Conservation (phyloP, 495 filamentous ascomycete species). For the Lasiosphaeris hirsuta region DNA sequence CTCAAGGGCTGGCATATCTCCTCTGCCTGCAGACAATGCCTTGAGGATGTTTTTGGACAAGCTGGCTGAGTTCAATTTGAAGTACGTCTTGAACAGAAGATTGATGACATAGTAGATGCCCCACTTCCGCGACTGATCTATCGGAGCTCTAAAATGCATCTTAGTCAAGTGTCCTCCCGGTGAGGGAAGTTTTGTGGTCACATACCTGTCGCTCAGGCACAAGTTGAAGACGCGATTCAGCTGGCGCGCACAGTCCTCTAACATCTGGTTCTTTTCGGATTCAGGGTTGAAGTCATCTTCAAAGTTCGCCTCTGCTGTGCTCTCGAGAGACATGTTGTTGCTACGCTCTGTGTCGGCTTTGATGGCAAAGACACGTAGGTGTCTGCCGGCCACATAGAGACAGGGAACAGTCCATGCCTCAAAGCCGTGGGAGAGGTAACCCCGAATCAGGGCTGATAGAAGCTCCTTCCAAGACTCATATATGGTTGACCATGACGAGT, state of each 20-base stretch:
- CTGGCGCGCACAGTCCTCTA: slow-evolving; percentile 84
- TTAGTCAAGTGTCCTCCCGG: slow-evolving; percentile 12
- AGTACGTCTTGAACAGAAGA: slow-evolving; percentile 95
- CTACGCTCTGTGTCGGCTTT: slow-evolving; percentile 70
- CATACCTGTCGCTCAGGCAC: slow-evolving; percentile 84
- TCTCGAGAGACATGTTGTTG: slow-evolving; percentile 44
- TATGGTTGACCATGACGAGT: slow-evolving; percentile 65
- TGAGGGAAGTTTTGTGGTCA: slow-evolving; percentile 5
- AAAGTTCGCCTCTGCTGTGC: slow-evolving; percentile 46
- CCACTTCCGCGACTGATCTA: slow-evolving; percentile 95
- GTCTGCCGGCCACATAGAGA: slow-evolving; percentile 78
- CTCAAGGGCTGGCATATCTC: slow-evolving; percentile 72
- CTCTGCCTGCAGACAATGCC: slow-evolving; percentile 68
- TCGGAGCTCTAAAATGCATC: slow-evolving; percentile 57
- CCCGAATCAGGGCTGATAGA: slow-evolving; percentile 63
- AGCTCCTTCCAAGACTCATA: slow-evolving; percentile 86
- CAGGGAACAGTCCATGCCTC: slow-evolving; percentile 86
- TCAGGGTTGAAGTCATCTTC: slow-evolving; percentile 76
- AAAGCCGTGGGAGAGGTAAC: slow-evolving; percentile 67
- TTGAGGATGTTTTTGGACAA: slow-evolving; percentile 87
- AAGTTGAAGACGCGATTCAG: slow-evolving; percentile 86
- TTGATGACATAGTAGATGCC: slow-evolving; percentile 90
- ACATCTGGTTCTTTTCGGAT: slow-evolving; percentile 66
- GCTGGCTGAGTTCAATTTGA: slow-evolving; percentile 85
- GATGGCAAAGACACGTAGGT: slow-evolving; percentile 82